Evolutionary conservation across 108 stramenopile genomes (phyloP).

Genomic region (Cyclostephanos invisitatus): DNA sequence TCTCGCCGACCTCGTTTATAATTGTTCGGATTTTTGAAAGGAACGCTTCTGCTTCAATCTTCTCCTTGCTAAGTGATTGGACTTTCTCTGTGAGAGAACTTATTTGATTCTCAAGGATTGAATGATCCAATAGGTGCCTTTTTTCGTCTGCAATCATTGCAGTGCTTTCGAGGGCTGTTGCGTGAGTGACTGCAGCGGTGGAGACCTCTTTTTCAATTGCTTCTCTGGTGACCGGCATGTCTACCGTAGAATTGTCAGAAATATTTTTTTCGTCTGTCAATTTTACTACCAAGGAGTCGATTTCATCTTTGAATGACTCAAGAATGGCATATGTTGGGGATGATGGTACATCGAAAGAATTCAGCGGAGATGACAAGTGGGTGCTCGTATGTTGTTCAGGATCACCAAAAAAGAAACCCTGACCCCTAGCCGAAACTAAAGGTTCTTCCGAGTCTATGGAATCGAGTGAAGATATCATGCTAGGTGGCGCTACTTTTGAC

Average conservation of each 20-base stretch:
- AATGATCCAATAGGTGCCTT: background rate
- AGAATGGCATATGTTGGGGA: constrained; percentile 20
- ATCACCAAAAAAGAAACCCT: background rate
- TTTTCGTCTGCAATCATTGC: too few relatives aligned
- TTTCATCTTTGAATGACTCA: constrained; percentile 31
- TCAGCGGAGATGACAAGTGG: background rate
- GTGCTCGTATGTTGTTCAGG: background rate
- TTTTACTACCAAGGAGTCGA: constrained; percentile 21
- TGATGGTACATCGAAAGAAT: constrained; percentile 4
- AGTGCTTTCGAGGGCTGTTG: background rate
- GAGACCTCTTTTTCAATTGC: background rate
- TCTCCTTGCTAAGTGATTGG: constrained; percentile 15
- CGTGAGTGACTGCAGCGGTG: background rate
- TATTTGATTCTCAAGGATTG: constrained; percentile 11
- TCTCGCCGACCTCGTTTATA: background rate
- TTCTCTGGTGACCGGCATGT: too few relatives aligned
- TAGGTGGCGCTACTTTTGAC: constrained; percentile 21
- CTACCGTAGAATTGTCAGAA: background rate
- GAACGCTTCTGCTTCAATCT: background rate
- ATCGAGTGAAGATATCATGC: constrained; percentile 33
- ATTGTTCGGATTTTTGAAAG: background rate
- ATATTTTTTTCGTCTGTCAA: background rate
- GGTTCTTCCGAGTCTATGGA: constrained; percentile 50
- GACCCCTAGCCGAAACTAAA: constrained; percentile 34
- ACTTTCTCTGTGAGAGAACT: constrained; percentile 24